Conservation (phyloP, 2,329 filamentous ascomycete species). For the Arthrinium phaeospermum region DNA sequence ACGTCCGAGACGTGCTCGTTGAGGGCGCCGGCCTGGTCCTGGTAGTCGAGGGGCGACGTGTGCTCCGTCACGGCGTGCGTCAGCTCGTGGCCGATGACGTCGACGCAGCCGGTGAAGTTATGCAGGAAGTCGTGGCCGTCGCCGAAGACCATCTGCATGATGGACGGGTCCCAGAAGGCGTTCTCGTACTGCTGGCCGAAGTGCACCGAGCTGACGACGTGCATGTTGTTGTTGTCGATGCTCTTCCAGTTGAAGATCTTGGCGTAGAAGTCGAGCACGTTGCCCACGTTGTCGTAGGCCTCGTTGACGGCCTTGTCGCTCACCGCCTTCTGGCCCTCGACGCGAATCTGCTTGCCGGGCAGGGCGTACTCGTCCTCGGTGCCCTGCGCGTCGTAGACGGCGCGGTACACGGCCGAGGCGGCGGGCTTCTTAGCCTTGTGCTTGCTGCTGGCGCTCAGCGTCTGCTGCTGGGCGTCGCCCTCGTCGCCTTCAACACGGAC, state of each 20-base stretch:
- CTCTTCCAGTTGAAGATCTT: slow-evolving; percentile 56
- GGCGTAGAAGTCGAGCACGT: slow-evolving; percentile 56
- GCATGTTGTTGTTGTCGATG: slow-evolving; percentile 56
- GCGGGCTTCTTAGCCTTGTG: slow-evolving; percentile 25
- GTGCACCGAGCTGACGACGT: slow-evolving; percentile 59
- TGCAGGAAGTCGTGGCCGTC: slow-evolving; percentile 58
- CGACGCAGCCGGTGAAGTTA: slow-evolving; percentile 57
- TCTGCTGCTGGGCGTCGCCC: slow-evolving; percentile 29
- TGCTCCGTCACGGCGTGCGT: slow-evolving; percentile 61
- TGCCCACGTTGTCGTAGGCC: slow-evolving; percentile 56
- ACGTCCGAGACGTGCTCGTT: slow-evolving; percentile 64
- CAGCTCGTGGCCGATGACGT: slow-evolving; percentile 62
- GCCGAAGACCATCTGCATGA: slow-evolving; percentile 60
- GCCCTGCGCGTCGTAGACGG: slow-evolving; percentile 51
- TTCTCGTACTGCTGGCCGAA: slow-evolving; percentile 57
- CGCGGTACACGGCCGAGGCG: slow-evolving; percentile 40
- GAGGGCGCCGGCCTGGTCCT: slow-evolving; percentile 58
- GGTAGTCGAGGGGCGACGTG: slow-evolving; percentile 55
- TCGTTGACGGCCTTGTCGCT: slow-evolving; percentile 53
- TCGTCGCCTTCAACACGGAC: slow-evolving; percentile 24
- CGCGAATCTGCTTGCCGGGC: slow-evolving; percentile 49
- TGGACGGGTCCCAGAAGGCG: slow-evolving; percentile 58
- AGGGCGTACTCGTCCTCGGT: slow-evolving; percentile 43
- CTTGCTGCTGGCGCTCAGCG: slow-evolving; percentile 23
- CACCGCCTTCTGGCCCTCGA: slow-evolving; percentile 47